Conservation (phyloP, 495 filamentous ascomycete species). For the Beverwykella pulmonaria region DNA sequence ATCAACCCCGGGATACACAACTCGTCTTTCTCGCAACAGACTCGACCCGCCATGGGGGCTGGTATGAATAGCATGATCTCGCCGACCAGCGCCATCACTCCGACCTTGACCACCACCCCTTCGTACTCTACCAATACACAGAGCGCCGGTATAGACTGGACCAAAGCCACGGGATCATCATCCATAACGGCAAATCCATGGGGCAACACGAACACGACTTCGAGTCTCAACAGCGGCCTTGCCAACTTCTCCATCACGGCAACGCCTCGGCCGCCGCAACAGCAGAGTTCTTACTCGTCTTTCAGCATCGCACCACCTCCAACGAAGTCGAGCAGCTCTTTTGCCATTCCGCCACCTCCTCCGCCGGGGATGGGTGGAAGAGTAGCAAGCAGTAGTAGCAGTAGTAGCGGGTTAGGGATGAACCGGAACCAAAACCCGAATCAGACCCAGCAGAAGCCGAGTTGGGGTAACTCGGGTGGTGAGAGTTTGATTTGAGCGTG, state of each 20-base stretch:
- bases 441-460: slow-evolving; percentile 24
- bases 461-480: slow-evolving; percentile 7
- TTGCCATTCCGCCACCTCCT: slow-evolving; percentile 36
- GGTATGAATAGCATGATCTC: slow-evolving; percentile 32
- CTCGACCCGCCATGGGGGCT: slow-evolving; percentile 28
- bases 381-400: slow-evolving; percentile 7
- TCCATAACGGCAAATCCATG: slow-evolving; percentile 19
- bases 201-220: slow-evolving; percentile 8
- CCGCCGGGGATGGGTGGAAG: slow-evolving; percentile 11
- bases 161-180: slow-evolving; percentile 15
- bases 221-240: slow-evolving; percentile 9
- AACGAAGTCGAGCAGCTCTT: slow-evolving; percentile 6
- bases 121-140: slow-evolving; percentile 21
- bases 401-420: background rate
- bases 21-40: slow-evolving; percentile 21
- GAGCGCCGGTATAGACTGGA: slow-evolving; percentile 26
- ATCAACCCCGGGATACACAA: slow-evolving; percentile 24
- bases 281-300: slow-evolving; percentile 17
- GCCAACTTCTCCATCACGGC: slow-evolving; percentile 20
- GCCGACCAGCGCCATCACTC: background rate
- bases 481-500: slow-evolving; percentile 22
- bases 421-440: slow-evolving; percentile 18
- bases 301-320: slow-evolving; percentile 36
- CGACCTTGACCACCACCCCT: background rate
- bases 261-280: slow-evolving; percentile 8